Base-by-base conservation (phyloP, 805 yeast genomes). In the Yamadazyma kitorensis region DNA sequence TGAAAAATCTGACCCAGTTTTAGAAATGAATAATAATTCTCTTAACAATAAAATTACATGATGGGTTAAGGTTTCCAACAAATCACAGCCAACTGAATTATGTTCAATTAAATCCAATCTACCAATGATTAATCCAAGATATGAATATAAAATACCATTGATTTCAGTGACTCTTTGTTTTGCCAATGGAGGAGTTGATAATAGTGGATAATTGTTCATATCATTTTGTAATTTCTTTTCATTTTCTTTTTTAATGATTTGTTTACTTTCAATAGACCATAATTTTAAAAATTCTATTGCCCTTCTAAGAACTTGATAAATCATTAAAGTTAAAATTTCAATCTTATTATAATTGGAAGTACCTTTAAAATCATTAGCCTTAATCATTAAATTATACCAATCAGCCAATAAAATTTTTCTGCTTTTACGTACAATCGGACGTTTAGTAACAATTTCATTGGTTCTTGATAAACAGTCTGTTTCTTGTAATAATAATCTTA, bases 401-500 rank as follows among this genome's bases (percentile, higher is more conserved):
- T 82, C 89, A 2, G 89, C 82, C 20, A 85, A 67, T 36, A 85
- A 57, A 24, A 78, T 69, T 54, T 85, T 85, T 44, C 95, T 70
- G 34, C 78, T 67, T 43, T 72, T 77, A 36, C 86, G 64, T 11
- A 85, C 75, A 3, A 72, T 54, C 2, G 86, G 80, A 32, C 75
- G 70, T 41, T 72, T 70, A 41, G 78, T 76, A 4, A 85, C 89
- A 29, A 82, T 68, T 19, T 78, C 79, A 44, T 81, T 80, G 1
- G 87, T 76, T 44, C 93, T 64, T 2, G 93, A 83, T 13, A 85
- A 72, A 59, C 91, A 83, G 40, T 80, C 81, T 0, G 91, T 82
- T 33, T 74, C 70, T 40, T 78, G 80, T 22, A 85, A 58, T 31
- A 85, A 59, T 12, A 65, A 52, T 40, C 85, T 69, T 2, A 85